Evolutionary conservation across 2,329 filamentous ascomycete species (phyloP).

Genomic region (Bertia moriformis): DNA sequence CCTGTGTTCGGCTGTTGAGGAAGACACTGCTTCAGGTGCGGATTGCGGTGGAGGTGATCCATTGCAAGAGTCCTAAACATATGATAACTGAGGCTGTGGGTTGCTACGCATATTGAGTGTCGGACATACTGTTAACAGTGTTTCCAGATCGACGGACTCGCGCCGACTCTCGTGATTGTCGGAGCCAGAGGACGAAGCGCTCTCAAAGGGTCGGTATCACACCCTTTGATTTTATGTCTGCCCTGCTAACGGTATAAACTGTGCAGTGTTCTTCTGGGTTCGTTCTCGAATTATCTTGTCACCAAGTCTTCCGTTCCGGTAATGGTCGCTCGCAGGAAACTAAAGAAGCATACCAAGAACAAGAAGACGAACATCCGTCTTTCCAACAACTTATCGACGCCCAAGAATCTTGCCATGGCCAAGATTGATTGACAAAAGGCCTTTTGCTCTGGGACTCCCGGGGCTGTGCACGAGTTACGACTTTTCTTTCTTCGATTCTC

Average conservation of each 20-base stretch:
- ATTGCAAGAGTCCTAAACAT: constrained; percentile 57
- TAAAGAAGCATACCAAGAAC: constrained; percentile 32
- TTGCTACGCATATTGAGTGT: neutral
- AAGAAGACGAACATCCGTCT: constrained; percentile 37
- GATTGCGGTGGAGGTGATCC: constrained; percentile 55
- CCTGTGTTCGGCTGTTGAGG: constrained; percentile 44
- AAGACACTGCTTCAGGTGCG: constrained; percentile 53
- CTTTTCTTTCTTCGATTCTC: too few species aligned
- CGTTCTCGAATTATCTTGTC: constrained; percentile 56
- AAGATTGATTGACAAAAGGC: neutral
- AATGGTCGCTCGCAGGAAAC: constrained; percentile 55
- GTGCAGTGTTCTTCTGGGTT: constrained; percentile 46
- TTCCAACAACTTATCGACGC: constrained; percentile 31
- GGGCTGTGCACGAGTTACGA: too few species aligned
- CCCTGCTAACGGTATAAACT: constrained; percentile 1
- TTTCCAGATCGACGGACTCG: constrained; percentile 50
- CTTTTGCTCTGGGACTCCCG: too few species aligned
- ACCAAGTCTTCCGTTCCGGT: constrained; percentile 58
- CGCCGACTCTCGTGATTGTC: constrained; percentile 52
- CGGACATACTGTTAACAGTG: neutral
- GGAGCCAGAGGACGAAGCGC: constrained; percentile 51
- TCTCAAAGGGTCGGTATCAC: constrained; percentile 39
- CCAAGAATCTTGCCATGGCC: neutral
- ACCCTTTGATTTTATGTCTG: too few species aligned
- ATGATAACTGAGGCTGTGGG: constrained; percentile 49